Percentiles rank a stretch among this genome's conserved stretches.
These are phyloP conservation scores for Irpex sp. DNA, from an alignment of 1,284 basidiomycete species.

Conservation along the genomic window DNA sequence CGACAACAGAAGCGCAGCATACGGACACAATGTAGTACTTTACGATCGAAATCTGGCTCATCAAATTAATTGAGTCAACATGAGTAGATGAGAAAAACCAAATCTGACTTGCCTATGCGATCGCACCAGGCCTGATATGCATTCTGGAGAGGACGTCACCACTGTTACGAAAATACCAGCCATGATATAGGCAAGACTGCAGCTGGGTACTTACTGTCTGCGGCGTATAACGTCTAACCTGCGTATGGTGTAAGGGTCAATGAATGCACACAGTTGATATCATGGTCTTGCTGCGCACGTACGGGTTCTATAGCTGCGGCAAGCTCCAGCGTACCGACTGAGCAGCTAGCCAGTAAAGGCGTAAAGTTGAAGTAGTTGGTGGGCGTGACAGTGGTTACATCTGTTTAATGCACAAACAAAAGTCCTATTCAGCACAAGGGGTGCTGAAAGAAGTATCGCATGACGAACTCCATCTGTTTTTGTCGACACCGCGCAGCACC, in stretches of 20 bases:
- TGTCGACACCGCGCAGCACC: conserved; percentile 60
- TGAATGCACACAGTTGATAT: neutral
- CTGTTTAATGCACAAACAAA: conserved; percentile 28
- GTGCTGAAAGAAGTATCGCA: neutral
- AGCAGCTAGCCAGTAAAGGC: conserved; percentile 71
- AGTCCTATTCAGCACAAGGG: neutral
- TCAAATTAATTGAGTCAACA: neutral
- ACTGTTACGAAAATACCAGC: neutral
- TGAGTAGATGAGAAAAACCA: neutral
- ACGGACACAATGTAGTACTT: conserved; percentile 57
- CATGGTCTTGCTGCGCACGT: conserved; percentile 19
- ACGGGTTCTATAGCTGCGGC: conserved; percentile 81
- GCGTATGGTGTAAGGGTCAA: neutral
- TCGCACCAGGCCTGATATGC: conserved; percentile 75
- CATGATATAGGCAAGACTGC: neutral
- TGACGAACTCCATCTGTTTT: conserved; percentile 60
- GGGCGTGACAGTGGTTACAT: conserved; percentile 71
- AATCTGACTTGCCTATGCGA: conserved; percentile 34
- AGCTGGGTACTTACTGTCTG: conserved; percentile 15
- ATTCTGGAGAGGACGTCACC: conserved; percentile 32
- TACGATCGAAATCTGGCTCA: conserved; percentile 55
- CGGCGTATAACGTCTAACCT: conserved; percentile 56
- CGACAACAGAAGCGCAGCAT: neutral
- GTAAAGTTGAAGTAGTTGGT: conserved; percentile 84
- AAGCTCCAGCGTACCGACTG: conserved; percentile 83